Evolutionary conservation across 139 green algal genomes (phyloP).

Genomic region (Pleodorina starrii): DNA sequence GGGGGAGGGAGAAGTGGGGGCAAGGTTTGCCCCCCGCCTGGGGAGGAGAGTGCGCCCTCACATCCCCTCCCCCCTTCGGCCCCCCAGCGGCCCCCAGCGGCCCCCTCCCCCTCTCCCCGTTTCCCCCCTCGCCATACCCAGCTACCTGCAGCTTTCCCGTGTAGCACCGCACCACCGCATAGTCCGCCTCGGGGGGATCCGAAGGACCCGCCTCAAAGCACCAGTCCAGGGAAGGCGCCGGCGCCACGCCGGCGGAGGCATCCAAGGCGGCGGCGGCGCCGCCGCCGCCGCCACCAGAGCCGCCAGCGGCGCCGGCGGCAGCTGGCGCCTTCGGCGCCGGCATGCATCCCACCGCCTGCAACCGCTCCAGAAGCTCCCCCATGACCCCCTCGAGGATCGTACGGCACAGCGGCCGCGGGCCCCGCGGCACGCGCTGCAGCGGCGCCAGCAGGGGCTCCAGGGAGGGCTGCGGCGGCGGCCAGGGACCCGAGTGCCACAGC

Average conservation of each 20-base stretch:
- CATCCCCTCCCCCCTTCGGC: too few relatives aligned
- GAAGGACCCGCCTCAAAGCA: neutral
- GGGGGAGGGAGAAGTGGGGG: too few relatives aligned
- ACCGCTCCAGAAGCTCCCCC: conserved; percentile 15
- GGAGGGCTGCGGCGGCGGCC: neutral
- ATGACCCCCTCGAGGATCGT: conserved; percentile 23
- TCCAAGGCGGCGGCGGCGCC: neutral
- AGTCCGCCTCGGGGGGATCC: conserved; percentile 2
- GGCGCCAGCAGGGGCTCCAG: neutral
- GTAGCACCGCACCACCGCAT: conserved; percentile 34
- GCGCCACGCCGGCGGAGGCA: neutral
- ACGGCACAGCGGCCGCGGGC: conserved; percentile 21
- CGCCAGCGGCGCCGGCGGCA: neutral
- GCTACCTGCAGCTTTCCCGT: conserved; percentile 21
- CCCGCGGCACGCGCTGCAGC: conserved; percentile 26
- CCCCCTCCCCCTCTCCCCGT: neutral
- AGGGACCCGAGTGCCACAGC: conserved; percentile 38
- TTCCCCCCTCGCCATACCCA: too few relatives aligned
- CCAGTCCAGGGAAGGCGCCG: neutral
- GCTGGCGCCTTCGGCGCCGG: conserved; percentile 3
- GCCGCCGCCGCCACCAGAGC: neutral
- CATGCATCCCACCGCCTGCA: conserved; percentile 5
- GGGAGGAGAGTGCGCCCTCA: too few relatives aligned
- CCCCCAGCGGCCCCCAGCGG: too few relatives aligned
- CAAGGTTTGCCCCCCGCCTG: too few relatives aligned